Evolutionary conservation across 2,329 filamentous ascomycete species (phyloP).

Genomic region (Aureobasidium pullulans): DNA sequence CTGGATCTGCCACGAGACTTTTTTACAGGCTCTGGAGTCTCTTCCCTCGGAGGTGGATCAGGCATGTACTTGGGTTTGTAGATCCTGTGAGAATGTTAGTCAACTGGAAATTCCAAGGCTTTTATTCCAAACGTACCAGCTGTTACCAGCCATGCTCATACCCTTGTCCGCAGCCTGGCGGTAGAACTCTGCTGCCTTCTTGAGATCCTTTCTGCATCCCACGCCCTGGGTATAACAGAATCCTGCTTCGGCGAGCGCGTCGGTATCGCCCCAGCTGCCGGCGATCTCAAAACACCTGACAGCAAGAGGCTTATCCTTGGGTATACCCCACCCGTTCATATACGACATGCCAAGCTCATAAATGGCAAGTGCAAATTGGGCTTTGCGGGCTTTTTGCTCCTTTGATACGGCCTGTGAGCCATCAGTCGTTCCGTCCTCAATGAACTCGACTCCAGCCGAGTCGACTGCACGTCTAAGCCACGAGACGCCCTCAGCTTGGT

Average conservation of each 20-base stretch:
- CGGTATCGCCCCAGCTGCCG: constrained; percentile 88
- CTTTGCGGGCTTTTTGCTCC: constrained; percentile 73
- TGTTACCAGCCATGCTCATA: constrained; percentile 96
- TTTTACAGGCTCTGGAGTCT: constrained; percentile 2
- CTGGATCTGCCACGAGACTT: constrained; percentile 6
- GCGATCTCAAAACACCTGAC: constrained; percentile 95
- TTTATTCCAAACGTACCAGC: constrained; percentile 61
- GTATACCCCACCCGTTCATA: constrained; percentile 96
- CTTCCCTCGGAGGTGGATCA: constrained; percentile 33
- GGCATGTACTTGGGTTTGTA: constrained; percentile 89
- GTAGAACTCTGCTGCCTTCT: constrained; percentile 87
- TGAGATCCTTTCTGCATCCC: constrained; percentile 92
- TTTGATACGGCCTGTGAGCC: constrained; percentile 22
- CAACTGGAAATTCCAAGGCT: constrained; percentile 15
- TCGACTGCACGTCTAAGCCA: constrained; percentile 93
- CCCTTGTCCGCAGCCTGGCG: constrained; percentile 85
- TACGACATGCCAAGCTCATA: constrained; percentile 96
- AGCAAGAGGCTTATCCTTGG: constrained; percentile 82
- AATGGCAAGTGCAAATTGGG: constrained; percentile 89
- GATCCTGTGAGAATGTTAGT: constrained; percentile 55
- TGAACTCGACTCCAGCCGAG: constrained; percentile 71
- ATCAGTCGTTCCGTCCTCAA: constrained; percentile 63
- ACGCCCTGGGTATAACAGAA: constrained; percentile 94
- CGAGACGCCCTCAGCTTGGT: constrained; percentile 78
- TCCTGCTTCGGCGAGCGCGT: constrained; percentile 87